Conservation (phyloP, 2,329 filamentous ascomycete species). For the Orbilia ellipsospora region DNA sequence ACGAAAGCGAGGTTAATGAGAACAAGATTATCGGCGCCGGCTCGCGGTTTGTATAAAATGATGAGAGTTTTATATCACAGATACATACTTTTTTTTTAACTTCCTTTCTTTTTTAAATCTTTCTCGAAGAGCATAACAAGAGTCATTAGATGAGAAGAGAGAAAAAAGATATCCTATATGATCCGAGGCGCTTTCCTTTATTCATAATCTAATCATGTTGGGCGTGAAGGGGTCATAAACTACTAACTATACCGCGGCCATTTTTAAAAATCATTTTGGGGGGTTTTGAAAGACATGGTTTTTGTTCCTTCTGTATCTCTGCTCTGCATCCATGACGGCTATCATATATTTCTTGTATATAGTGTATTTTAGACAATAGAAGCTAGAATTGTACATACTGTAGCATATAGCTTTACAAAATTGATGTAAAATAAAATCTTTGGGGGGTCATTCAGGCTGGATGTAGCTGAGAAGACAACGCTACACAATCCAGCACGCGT, state of each 20-base stretch:
- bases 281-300: not conserved
- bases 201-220: conserved; percentile 8
- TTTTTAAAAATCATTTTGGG: conserved; percentile 2
- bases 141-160: conserved; percentile 20
- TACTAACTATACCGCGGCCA: too few relatives aligned
- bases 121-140: conserved; percentile 17
- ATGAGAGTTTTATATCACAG: not conserved
- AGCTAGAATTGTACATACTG: conserved; percentile 23
- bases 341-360: conserved; percentile 21
- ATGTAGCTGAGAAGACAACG: not conserved
- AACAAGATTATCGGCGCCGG: conserved; percentile 36
- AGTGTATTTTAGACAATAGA: conserved; percentile 17
- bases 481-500: not conserved
- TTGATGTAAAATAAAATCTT: not conserved
- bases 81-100: conserved; percentile 8
- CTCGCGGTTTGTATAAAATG: conserved; percentile 49
- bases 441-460: not conserved
- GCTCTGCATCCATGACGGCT: conserved; percentile 13
- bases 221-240: conserved; percentile 18
- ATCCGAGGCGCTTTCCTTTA: conserved; percentile 28
- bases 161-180: conserved; percentile 1
- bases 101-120: not conserved
- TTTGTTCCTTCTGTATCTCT: conserved; percentile 22
- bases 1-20: conserved; percentile 45
- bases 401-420: not conserved